Evolutionary conservation across 2,329 filamentous ascomycete species (phyloP).

Genomic region (Claviceps maximensis): DNA sequence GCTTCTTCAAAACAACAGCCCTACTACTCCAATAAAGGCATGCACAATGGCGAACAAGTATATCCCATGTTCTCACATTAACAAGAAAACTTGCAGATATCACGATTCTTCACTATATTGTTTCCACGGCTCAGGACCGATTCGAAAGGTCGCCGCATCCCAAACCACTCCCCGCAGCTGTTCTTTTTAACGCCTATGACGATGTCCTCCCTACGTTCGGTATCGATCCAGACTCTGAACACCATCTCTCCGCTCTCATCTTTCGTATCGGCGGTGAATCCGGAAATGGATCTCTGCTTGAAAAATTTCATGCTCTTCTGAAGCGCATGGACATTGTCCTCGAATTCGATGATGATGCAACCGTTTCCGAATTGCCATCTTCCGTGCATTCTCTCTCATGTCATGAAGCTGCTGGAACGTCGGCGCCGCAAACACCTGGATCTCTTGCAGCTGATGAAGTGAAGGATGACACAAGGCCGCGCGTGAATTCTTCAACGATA

Average conservation of each 20-base stretch:
- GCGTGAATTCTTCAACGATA: not conserved
- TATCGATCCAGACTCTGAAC: conserved; percentile 59
- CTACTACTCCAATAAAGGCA: conserved; percentile 51
- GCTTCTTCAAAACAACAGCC: conserved; percentile 12
- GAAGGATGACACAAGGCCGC: not conserved
- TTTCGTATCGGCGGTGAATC: conserved; percentile 62
- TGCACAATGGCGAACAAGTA: not conserved
- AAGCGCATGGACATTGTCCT: conserved; percentile 58
- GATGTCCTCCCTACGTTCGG: conserved; percentile 57
- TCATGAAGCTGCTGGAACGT: not conserved
- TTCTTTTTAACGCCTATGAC: conserved; percentile 73
- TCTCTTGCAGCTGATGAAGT: not conserved
- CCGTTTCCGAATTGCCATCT: not conserved
- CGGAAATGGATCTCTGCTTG: conserved; percentile 43
- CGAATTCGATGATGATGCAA: conserved; percentile 37
- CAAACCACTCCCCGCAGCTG: conserved; percentile 57
- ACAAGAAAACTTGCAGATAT: conserved; percentile 47
- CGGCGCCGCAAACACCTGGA: not conserved
- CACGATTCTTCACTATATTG: conserved; percentile 62
- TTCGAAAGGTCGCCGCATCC: conserved; percentile 42
- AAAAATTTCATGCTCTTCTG: conserved; percentile 59
- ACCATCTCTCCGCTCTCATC: conserved; percentile 63
- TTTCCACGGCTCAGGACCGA: conserved; percentile 55
- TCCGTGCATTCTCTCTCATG: not conserved
- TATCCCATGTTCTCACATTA: not conserved